A percentile compares a stretch with the other conserved stretches of the same genome.
These are phyloP conservation scores for Rosa persica DNA, from an alignment of 306 rosid species.

Conservation along the genomic window DNA sequence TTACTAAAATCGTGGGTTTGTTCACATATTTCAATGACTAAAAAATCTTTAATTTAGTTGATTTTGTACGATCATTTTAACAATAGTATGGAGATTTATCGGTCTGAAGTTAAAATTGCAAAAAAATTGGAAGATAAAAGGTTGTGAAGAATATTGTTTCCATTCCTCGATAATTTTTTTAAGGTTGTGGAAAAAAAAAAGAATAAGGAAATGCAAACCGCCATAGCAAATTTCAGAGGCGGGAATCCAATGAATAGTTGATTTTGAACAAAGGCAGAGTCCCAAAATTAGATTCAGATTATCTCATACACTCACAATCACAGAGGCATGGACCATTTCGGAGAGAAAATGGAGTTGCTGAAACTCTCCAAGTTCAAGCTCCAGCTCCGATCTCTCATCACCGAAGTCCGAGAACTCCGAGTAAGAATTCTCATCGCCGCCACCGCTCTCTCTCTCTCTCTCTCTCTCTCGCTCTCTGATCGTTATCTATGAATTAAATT, in stretches of 20 bases:
- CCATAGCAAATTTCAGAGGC: not conserved
- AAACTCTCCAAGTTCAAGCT: slow-evolving; percentile 74
- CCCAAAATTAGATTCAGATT: not conserved
- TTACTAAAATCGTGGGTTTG: too few species aligned
- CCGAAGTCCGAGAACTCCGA: slow-evolving; percentile 71
- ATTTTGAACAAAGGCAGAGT: not conserved
- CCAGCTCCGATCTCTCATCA: slow-evolving; percentile 56
- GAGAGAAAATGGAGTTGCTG: slow-evolving; percentile 59
- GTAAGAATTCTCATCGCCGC: slow-evolving; percentile 36
- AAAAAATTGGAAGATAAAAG: too few species aligned
- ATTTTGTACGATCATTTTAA: too few species aligned
- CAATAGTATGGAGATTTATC: too few species aligned
- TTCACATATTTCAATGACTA: too few species aligned
- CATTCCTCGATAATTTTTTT: too few species aligned
- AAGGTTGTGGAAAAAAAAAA: too few species aligned
- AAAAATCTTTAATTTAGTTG: too few species aligned
- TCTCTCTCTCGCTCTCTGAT: slow-evolving; percentile 3
- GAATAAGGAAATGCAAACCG: not conserved
- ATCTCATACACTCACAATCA: not conserved
- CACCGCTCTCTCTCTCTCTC: not conserved
- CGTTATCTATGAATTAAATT: slow-evolving; percentile 11
- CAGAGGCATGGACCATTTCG: slow-evolving; percentile 11
- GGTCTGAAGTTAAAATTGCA: too few species aligned
- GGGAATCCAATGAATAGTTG: not conserved
- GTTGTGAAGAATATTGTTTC: too few species aligned